Conservation (phyloP, 2,329 filamentous ascomycete genomes). For the Furcasterigmium furcatum region DNA sequence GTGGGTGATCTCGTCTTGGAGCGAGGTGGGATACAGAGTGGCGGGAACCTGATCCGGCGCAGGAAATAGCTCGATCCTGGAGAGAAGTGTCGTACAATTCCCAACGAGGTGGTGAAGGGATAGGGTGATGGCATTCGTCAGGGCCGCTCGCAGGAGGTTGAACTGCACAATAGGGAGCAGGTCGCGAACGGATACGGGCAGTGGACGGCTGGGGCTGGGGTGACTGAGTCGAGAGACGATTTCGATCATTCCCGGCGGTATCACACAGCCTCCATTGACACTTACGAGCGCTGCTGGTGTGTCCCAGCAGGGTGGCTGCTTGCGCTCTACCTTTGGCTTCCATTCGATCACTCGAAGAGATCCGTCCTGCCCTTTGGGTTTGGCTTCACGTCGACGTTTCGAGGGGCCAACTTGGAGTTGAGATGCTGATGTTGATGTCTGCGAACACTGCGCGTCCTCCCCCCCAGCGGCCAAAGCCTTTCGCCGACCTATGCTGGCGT, state of each 20-base stretch:
- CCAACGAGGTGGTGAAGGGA: constrained; percentile 16
- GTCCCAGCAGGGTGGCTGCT: background rate
- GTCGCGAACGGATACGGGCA: constrained; percentile 22
- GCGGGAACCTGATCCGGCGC: constrained; percentile 11
- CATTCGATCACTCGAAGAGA: background rate
- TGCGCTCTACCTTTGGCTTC: background rate
- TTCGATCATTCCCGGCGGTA: background rate
- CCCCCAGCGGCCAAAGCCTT: too few relatives aligned
- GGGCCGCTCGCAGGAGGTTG: constrained; percentile 30
- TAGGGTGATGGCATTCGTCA: constrained; percentile 26
- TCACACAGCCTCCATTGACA: background rate
- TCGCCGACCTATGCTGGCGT: background rate
- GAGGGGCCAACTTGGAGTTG: too few relatives aligned
- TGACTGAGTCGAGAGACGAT: background rate
- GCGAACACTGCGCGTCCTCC: background rate
- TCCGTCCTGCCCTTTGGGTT: background rate
- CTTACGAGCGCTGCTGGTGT: background rate
- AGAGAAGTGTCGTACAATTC: constrained; percentile 8
- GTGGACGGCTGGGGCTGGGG: constrained; percentile 12
- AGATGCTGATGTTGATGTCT: constrained; percentile 5
- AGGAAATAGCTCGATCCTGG: constrained; percentile 16
- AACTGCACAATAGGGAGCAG: constrained; percentile 31
- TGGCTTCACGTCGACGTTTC: too few relatives aligned
- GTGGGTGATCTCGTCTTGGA: background rate
- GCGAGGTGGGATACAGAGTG: constrained; percentile 1